Percentiles rank a stretch among this genome's conserved stretches.
phyloP scores from a whole-genome alignment of 1,139 yeast genomes.

The Candida dubliniensis region DNA sequence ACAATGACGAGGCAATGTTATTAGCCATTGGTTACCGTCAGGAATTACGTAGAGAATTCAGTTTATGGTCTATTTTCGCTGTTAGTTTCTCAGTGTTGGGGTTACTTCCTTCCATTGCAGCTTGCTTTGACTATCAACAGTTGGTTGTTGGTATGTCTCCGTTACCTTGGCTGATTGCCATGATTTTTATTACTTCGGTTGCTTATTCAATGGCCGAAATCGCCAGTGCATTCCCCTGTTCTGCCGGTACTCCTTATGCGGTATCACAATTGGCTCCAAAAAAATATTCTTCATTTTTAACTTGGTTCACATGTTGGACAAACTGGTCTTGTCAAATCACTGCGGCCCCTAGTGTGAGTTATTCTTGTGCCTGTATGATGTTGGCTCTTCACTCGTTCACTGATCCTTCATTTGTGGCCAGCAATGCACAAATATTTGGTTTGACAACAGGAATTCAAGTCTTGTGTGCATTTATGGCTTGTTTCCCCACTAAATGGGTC shows the following conservation, averaged over 20 bases:
- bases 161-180: conserved; percentile 55
- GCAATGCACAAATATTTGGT: conserved; percentile 51
- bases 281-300: conserved; percentile 51
- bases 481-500: conserved; percentile 55
- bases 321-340: conserved; percentile 48
- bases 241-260: conserved; percentile 51
- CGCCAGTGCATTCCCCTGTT: conserved; percentile 50
- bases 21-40: conserved; percentile 71
- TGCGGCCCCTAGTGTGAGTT: conserved; percentile 62
- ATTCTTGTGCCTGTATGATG: conserved; percentile 60
- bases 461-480: conserved; percentile 49
- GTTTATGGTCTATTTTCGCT: conserved; percentile 60
- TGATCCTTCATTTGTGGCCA: conserved; percentile 35
- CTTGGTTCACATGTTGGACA: conserved; percentile 63
- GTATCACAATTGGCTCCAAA: conserved; percentile 55
- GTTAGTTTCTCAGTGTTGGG: conserved; percentile 76
- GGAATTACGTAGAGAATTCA: conserved; percentile 70
- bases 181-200: conserved; percentile 49
- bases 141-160: conserved; percentile 55
- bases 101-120: conserved; percentile 67
- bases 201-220: conserved; percentile 51
- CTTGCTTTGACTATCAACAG: conserved; percentile 54
- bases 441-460: conserved; percentile 54
- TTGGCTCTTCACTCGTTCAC: conserved; percentile 50
- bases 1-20: conserved; percentile 55